These are phyloP conservation scores for Microdochium trichocladiopsis DNA, from an alignment of 2,329 filamentous ascomycete species.

Conservation along the genomic window DNA sequence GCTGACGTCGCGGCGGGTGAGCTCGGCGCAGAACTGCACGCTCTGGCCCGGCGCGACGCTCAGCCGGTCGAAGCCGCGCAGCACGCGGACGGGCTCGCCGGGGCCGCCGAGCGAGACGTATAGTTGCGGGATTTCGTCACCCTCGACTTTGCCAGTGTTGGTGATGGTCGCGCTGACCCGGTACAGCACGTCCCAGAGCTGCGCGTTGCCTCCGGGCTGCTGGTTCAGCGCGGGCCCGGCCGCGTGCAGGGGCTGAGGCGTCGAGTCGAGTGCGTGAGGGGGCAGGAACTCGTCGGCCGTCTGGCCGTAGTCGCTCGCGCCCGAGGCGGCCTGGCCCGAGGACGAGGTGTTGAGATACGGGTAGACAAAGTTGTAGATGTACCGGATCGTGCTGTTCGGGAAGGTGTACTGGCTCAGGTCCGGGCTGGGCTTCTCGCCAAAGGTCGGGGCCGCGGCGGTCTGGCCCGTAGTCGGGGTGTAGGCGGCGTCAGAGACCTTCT, in stretches of 20 bases:
- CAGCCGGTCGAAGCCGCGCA: conserved; percentile 78
- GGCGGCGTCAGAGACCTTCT: conserved; percentile 35
- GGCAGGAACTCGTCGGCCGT: conserved; percentile 55
- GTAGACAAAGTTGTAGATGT: conserved; percentile 55
- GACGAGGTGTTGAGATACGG: conserved; percentile 62
- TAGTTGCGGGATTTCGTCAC: conserved; percentile 69
- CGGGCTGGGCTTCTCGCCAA: conserved; percentile 54
- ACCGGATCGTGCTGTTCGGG: conserved; percentile 47
- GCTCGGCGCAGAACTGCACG: conserved; percentile 55
- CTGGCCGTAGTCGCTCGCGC: conserved; percentile 53
- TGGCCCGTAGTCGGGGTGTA: conserved; percentile 56
- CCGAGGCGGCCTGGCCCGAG: conserved; percentile 45
- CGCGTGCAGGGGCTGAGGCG: conserved; percentile 46
- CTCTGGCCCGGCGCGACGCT: conserved; percentile 63
- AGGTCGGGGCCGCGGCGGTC: conserved; percentile 55
- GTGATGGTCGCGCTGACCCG: conserved; percentile 59
- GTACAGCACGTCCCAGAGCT: conserved; percentile 64
- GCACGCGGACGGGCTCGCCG: conserved; percentile 56
- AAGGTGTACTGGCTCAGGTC: conserved; percentile 60
- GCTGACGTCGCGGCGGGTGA: conserved; percentile 76
- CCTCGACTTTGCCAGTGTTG: conserved; percentile 59
- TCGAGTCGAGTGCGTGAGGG: conserved; percentile 44
- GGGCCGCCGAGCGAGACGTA: conserved; percentile 78
- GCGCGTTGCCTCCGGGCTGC: conserved; percentile 55
- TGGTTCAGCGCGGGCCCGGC: conserved; percentile 31